phyloP scores from a whole-genome alignment of 768 basidiomycete species.

The Tulasnella sp. region DNA sequence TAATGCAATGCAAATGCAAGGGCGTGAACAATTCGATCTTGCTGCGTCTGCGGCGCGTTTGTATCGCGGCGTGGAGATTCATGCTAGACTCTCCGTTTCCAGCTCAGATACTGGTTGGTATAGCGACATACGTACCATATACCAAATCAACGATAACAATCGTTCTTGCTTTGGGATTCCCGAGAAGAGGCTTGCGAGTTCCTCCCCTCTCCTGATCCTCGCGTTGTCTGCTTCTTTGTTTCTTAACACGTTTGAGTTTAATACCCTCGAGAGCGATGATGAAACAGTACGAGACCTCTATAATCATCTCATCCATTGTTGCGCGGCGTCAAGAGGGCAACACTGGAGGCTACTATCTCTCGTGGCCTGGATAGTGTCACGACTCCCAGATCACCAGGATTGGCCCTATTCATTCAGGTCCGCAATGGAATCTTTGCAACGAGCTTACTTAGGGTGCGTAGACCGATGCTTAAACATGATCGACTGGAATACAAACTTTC shows the following conservation, averaged over 20 bases:
- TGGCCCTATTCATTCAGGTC: background rate
- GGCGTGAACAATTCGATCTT: background rate
- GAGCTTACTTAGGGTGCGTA: background rate
- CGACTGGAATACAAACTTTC: background rate
- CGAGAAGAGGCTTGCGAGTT: background rate
- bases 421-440: background rate
- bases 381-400: too few species aligned
- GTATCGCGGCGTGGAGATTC: background rate
- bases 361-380: background rate
- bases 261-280: too few species aligned
- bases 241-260: background rate
- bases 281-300: background rate
- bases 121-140: too few species aligned
- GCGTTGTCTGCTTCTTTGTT: background rate
- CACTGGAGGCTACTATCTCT: background rate
- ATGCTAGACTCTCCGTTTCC: background rate
- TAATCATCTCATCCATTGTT: background rate
- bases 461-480: background rate
- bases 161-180: background rate
- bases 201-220: background rate
- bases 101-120: too few species aligned
- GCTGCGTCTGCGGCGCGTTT: background rate
- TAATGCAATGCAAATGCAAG: background rate
- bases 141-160: background rate
- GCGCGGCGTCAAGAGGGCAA: background rate